A percentile compares a stretch with the other conserved stretches of the same genome.
Conservation (phyloP, 2,329 filamentous ascomycete genomes). For the Dichotomopilus funicola region DNA sequence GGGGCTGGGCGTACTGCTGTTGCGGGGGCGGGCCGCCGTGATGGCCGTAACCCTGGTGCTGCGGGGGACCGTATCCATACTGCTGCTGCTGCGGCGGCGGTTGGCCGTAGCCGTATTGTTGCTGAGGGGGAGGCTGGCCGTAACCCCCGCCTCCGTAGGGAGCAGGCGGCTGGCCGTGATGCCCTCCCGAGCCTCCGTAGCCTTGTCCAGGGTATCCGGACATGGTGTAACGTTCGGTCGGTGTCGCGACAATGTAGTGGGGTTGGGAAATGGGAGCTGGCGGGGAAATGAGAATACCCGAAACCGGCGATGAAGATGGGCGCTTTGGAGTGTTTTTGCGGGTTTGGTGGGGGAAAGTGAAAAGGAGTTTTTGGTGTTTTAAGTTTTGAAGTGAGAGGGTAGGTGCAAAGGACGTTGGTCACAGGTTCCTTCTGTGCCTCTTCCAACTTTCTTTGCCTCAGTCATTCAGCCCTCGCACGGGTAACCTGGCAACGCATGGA, state of each 20-base stretch:
- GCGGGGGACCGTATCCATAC: slow-evolving; percentile 11
- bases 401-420: too few relatives aligned
- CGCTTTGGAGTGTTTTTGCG: too few relatives aligned
- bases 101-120: slow-evolving; percentile 18
- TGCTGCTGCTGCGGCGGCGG: slow-evolving; percentile 14
- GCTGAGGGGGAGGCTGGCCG: slow-evolving; percentile 11
- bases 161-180: slow-evolving; percentile 1
- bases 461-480: too few relatives aligned
- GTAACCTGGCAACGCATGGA: too few relatives aligned
- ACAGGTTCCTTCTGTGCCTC: too few relatives aligned
- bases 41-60: slow-evolving; percentile 1
- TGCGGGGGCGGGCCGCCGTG: neutral
- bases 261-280: too few relatives aligned
- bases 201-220: slow-evolving; percentile 23
- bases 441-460: too few relatives aligned
- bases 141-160: slow-evolving; percentile 19
- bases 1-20: slow-evolving; percentile 4
- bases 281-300: too few relatives aligned
- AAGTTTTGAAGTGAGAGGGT: too few relatives aligned
- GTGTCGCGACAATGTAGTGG: too few relatives aligned
- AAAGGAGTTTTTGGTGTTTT: neutral
- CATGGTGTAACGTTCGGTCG: slow-evolving; percentile 7
- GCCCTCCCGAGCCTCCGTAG: slow-evolving; percentile 15
- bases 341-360: neutral
- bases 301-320: too few relatives aligned